Percentiles rank a stretch among this genome's conserved stretches.
These are phyloP conservation scores for Eurotiales sp. DNA, from an alignment of 2,329 filamentous ascomycete species.

Conservation along the genomic window DNA sequence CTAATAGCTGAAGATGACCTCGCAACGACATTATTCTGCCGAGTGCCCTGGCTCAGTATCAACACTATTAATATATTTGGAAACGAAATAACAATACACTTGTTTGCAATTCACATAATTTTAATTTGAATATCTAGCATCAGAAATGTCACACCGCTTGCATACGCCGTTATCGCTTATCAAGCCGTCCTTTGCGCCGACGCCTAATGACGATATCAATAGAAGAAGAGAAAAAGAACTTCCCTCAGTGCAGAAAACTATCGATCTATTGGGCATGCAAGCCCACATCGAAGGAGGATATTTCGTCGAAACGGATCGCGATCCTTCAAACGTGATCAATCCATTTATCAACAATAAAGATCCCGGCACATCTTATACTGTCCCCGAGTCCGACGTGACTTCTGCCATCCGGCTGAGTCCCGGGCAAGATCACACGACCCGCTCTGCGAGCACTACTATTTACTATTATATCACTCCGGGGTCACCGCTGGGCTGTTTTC, in stretches of 20 bases:
- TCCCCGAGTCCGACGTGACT: conserved; percentile 11
- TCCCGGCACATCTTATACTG: conserved; percentile 9
- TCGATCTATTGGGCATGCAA: conserved; percentile 46
- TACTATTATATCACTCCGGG: conserved; percentile 60
- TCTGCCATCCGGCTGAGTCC: conserved; percentile 10
- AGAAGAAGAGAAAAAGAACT: conserved; percentile 26
- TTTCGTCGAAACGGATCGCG: conserved; percentile 59
- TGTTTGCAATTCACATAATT: neutral
- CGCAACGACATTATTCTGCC: too few species aligned
- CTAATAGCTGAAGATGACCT: too few species aligned
- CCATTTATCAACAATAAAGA: conserved; percentile 40
- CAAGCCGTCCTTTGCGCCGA: conserved; percentile 24
- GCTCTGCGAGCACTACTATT: conserved; percentile 59
- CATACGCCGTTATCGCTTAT: conserved; percentile 19
- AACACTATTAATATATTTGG: neutral
- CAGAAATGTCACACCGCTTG: conserved; percentile 14
- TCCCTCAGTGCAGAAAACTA: conserved; percentile 32
- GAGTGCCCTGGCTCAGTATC: too few species aligned
- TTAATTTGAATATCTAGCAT: neutral
- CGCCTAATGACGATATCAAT: conserved; percentile 8
- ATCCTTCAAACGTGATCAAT: conserved; percentile 51
- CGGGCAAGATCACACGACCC: conserved; percentile 35
- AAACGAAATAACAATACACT: neutral
- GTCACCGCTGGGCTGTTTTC: conserved; percentile 57
- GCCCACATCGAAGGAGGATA: conserved; percentile 63